Evolutionary conservation across 495 filamentous ascomycete species (phyloP).

Genomic region (Penicillium odoratum): DNA sequence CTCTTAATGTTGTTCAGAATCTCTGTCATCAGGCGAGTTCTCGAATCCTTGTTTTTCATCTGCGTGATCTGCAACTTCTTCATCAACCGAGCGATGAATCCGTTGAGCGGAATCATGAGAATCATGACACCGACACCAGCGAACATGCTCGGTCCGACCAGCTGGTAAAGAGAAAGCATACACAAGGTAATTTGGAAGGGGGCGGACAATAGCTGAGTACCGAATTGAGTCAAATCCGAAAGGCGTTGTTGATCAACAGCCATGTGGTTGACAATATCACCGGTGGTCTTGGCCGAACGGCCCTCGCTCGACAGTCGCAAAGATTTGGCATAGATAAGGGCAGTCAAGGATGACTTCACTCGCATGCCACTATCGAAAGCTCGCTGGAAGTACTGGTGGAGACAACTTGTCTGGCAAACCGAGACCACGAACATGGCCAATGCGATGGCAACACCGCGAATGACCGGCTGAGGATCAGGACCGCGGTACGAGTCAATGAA

Average conservation of each 20-base stretch:
- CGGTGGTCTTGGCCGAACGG: constrained; percentile 84
- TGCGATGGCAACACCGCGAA: constrained; percentile 84
- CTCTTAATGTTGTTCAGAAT: constrained; percentile 99
- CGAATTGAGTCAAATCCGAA: constrained; percentile 93
- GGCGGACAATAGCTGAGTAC: constrained; percentile 91
- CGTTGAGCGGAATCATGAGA: constrained; percentile 96
- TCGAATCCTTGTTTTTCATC: constrained; percentile 98
- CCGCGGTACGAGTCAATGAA: constrained; percentile 81
- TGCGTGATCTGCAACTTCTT: constrained; percentile 92
- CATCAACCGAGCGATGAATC: constrained; percentile 88
- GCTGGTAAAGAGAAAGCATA: constrained; percentile 91
- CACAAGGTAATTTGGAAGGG: constrained; percentile 95
- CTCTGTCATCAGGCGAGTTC: constrained; percentile 92
- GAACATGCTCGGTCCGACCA: constrained; percentile 91
- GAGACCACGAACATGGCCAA: constrained; percentile 90
- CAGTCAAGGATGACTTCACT: constrained; percentile 85
- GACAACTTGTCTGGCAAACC: constrained; percentile 71
- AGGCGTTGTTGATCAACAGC: constrained; percentile 95
- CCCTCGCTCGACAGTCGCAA: constrained; percentile 92
- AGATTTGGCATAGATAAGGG: constrained; percentile 89
- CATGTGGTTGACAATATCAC: constrained; percentile 99
- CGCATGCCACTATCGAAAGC: constrained; percentile 96
- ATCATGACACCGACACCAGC: constrained; percentile 97
- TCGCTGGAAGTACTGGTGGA: constrained; percentile 96
- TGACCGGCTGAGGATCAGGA: constrained; percentile 67